Percentiles rank a stretch among this genome's conserved stretches.
Conservation (phyloP, 2,329 filamentous ascomycete genomes). For the Cryphonectria radicalis region DNA sequence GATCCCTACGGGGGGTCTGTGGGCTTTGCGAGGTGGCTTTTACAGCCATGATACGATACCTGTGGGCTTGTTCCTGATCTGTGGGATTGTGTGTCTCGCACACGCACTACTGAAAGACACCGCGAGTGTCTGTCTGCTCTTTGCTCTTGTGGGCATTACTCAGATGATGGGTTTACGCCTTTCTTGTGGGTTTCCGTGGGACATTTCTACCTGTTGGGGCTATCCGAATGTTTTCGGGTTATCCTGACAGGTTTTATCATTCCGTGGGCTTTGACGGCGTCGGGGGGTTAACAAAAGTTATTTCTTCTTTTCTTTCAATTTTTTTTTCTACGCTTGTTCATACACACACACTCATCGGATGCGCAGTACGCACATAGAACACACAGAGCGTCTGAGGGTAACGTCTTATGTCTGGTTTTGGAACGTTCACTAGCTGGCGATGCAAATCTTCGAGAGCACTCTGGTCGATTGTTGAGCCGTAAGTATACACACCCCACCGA, state of each 20-base stretch:
- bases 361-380: slow-evolving; percentile 7
- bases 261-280: slow-evolving; percentile 29
- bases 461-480: slow-evolving; percentile 32
- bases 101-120: slow-evolving; percentile 25
- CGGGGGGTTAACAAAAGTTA: slow-evolving; percentile 27
- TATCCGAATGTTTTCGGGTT: slow-evolving; percentile 28
- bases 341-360: not conserved
- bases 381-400: slow-evolving; percentile 19
- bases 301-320: slow-evolving; percentile 17
- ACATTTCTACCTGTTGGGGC: slow-evolving; percentile 21
- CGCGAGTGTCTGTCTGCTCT: slow-evolving; percentile 34
- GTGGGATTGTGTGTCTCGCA: slow-evolving; percentile 37
- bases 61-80: slow-evolving; percentile 53
- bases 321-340: not conserved
- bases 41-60: slow-evolving; percentile 53
- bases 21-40: slow-evolving; percentile 41
- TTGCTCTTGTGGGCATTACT: slow-evolving; percentile 36
- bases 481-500: slow-evolving; percentile 31
- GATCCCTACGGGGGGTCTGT: slow-evolving; percentile 46
- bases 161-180: slow-evolving; percentile 35
- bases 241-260: slow-evolving; percentile 19
- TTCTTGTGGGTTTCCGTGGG: slow-evolving; percentile 34
- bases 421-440: slow-evolving; percentile 30
- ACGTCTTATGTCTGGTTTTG: not conserved
- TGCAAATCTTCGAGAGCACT: slow-evolving; percentile 29